Conservation (phyloP, 2,329 filamentous ascomycete genomes). For the Ophiostoma australiae region DNA sequence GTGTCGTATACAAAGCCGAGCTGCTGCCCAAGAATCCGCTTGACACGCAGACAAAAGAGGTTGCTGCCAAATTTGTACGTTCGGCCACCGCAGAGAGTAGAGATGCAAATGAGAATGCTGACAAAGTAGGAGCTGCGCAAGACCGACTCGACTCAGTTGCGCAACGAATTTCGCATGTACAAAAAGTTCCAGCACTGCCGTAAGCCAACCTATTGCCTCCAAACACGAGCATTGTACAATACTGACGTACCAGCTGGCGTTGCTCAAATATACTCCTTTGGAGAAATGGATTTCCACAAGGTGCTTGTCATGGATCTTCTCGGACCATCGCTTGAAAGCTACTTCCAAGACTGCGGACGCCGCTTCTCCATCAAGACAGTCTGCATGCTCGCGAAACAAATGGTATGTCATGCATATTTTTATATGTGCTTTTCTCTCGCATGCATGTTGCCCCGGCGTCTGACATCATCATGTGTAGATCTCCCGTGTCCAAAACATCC, state of each 20-base stretch:
- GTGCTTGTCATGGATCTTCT: constrained; percentile 28
- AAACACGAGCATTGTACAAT: not conserved
- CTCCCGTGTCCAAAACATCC: constrained; percentile 83
- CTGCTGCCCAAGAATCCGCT: not conserved
- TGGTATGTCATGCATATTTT: constrained; percentile 22
- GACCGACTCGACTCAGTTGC: constrained; percentile 27
- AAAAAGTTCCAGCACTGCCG: constrained; percentile 23
- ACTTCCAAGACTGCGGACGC: constrained; percentile 23
- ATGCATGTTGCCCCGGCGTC: not conserved
- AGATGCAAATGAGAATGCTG: not conserved
- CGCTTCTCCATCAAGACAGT: constrained; percentile 26
- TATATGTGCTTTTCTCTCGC: not conserved
- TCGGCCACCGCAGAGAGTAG: no score
- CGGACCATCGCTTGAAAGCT: constrained; percentile 25
- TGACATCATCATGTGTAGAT: constrained; percentile 47
- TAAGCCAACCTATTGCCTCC: constrained; percentile 11
- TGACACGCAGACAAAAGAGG: not conserved
- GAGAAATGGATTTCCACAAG: constrained; percentile 28
- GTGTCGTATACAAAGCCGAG: constrained; percentile 26
- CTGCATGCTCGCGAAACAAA: constrained; percentile 28
- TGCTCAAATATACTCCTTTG: constrained; percentile 26
- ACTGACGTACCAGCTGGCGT: constrained; percentile 22
- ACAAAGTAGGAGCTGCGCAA: constrained; percentile 24
- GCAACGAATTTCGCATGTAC: constrained; percentile 29
- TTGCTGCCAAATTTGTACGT: constrained; percentile 27